A percentile compares a stretch with the other conserved stretches of the same genome.
Conservation (phyloP, 805 yeast species). For the Starmera caribaea region DNA sequence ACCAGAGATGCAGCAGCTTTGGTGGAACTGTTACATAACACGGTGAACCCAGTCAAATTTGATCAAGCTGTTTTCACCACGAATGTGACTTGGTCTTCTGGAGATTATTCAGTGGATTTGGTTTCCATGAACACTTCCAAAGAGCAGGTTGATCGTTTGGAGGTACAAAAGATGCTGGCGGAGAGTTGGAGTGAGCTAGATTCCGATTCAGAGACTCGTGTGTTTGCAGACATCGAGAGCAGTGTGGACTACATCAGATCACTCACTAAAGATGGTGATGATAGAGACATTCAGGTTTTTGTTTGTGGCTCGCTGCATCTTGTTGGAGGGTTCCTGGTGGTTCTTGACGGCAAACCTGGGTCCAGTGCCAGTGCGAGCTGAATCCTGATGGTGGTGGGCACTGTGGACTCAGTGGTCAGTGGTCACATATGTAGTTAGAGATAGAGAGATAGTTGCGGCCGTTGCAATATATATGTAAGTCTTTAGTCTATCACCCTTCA, state of each 20-base stretch:
- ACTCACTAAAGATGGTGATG: constrained; percentile 31
- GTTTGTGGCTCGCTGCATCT: constrained; percentile 92
- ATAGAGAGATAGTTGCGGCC: no score
- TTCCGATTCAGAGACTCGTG: constrained; percentile 31
- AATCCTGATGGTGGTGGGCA: no score
- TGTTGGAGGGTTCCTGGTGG: constrained; percentile 90
- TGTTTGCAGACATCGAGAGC: constrained; percentile 69
- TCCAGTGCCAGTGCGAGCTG: no score
- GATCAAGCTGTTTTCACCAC: constrained; percentile 82
- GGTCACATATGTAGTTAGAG: no score
- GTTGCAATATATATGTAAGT: no score
- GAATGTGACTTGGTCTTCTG: constrained; percentile 84
- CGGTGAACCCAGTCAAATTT: constrained; percentile 36
- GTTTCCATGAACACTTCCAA: constrained; percentile 78
- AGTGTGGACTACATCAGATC: constrained; percentile 45
- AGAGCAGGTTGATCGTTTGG: constrained; percentile 67
- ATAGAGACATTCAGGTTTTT: constrained; percentile 35
- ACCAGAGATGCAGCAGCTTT: constrained; percentile 74
- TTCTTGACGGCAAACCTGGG: constrained; percentile 41
- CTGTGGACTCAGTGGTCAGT: no score
- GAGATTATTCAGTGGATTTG: constrained; percentile 70
- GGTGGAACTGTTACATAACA: constrained; percentile 40
- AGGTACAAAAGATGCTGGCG: constrained; percentile 70
- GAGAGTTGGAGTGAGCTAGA: constrained; percentile 57
- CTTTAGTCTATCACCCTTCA: no score